Evolutionary conservation across 139 green algal species (phyloP), one percentile per base, ranked within the genome.

Genomic region (Gonium pectorale): DNA sequence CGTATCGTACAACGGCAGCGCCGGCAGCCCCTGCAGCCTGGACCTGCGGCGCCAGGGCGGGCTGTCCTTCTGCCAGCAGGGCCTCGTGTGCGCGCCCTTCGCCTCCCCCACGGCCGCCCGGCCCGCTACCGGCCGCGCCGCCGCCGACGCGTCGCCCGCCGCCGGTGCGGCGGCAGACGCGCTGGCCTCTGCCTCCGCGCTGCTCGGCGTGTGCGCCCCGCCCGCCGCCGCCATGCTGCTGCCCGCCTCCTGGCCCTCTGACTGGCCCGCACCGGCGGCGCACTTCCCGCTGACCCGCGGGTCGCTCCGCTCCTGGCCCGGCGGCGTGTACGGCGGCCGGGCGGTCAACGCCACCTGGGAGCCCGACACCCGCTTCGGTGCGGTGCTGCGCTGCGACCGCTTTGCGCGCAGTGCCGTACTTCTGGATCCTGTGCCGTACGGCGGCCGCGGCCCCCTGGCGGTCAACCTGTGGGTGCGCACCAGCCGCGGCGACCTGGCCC

Each of bases 201-300:
- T 66, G 5, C 44, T 67, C 29, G 78, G 78, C 63, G 6, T 67
- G 3, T 84, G 78, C 78, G 31, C 78, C 6, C 44, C 59, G 13
- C 63, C 78, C 13, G 35, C n/a, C 15, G 35, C 78, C 44, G 78
- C 33, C 33, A 84, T 84, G 78, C 44, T 84, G 37, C 46, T 84
- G 33, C 78, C 78, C 2, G 33, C 8, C 24, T 35, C 63, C 19
- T 84, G 63, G 63, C 78, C 78, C 44, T 49, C 78, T 24, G 78
- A 74, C 78, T 84, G 78, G 78, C 63, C 78, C 33, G 46, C 63
- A 26, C 78, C 78, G 27, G 44, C 46, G 11, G 63, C 78, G 7
- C 78, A 84, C 62, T 84, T 67, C 46, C 78, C 78, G 31, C 78
- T 84, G 41, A 84, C 78, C 41, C 51, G 74, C 54, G 74, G 74